Conservation (phyloP, 805 yeast genomes). For the Candida taoyuanica region DNA sequence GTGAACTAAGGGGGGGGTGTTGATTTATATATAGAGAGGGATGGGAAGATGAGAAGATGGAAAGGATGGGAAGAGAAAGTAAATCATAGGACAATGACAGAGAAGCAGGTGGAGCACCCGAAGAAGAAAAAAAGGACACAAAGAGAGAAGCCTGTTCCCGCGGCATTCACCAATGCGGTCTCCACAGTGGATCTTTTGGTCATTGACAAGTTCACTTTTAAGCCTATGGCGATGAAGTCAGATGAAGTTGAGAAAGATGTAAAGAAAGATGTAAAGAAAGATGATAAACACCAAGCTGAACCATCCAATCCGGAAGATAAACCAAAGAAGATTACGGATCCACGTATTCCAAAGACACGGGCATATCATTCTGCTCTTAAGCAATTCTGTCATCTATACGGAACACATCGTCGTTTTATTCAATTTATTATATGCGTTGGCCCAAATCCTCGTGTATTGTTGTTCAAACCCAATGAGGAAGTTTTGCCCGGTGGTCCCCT, state of each 20-base stretch:
- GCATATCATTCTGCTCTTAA: constrained; percentile 5
- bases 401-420: constrained; percentile 11
- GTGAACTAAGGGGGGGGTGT: no score
- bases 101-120: background rate
- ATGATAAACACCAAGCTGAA: no score
- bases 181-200: no score
- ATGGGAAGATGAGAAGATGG: no score
- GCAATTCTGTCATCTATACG: constrained; percentile 5
- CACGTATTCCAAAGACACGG: constrained; percentile 4
- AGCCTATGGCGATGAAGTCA: background rate
- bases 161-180: background rate
- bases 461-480: constrained; percentile 7
- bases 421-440: constrained; percentile 16
- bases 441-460: constrained; percentile 11
- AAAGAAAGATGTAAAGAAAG: background rate
- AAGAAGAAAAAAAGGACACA: background rate
- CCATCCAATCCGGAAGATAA: background rate
- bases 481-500: constrained; percentile 16
- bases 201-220: constrained; percentile 4
- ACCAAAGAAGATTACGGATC: constrained; percentile 1
- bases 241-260: background rate
- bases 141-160: background rate
- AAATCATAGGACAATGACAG: no score
- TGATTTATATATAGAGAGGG: no score
- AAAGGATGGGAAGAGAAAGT: no score